Base-by-base conservation (phyloP, 164 flowering plant species). In the Echeveria elegans region DNA sequence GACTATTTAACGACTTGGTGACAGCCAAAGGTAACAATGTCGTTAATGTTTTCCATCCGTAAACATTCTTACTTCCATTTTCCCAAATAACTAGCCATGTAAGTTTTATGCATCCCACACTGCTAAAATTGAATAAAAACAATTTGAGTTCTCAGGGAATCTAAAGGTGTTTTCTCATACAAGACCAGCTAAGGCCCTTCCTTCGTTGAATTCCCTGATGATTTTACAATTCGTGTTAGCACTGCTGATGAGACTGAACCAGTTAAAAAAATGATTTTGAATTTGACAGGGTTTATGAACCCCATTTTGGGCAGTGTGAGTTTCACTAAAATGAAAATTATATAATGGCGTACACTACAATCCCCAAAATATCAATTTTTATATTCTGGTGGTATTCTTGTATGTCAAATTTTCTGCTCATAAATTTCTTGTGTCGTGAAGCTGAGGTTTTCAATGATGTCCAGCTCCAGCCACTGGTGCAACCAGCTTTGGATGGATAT, bases 301-400 rank as follows among this genome's bases (percentile, higher is more conserved):
- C 97, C 73, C 99, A 95, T 81, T 86, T 95, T 81, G 92, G 96
- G 68, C 99, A 95, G 86, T 93, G 99, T 90, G 71, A 73, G 79
- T 21, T 36, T 62, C 29, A 43, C 58, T 65, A 34, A 8, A 2
- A 40, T 40, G 11, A 7, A 2, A 15, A 7, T 40, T 40, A 14
- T 40, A 40, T 40, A 11, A 2, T 11, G 45, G 11, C 11, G 11
- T 40, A 40, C 15, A 8, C 11, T 40, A 14, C 11, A 40, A 40
- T 40, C 0, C 15, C 3, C 7, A 34, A 34, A 34, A 30, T 36
- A 61, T 37, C 32, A 36, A 28, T 19, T 26, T n/a, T 19, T 60
- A 10, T 24, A 28, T 53, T 18, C 60, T 53, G 60, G 18, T 53
- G 31, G 7, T n/a, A 11, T 48, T 8, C 21, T 28, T 11, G 18